These are phyloP conservation scores for Nasturtium officinale DNA, from an alignment of 345 rosid genomes.

Conservation along the genomic window DNA sequence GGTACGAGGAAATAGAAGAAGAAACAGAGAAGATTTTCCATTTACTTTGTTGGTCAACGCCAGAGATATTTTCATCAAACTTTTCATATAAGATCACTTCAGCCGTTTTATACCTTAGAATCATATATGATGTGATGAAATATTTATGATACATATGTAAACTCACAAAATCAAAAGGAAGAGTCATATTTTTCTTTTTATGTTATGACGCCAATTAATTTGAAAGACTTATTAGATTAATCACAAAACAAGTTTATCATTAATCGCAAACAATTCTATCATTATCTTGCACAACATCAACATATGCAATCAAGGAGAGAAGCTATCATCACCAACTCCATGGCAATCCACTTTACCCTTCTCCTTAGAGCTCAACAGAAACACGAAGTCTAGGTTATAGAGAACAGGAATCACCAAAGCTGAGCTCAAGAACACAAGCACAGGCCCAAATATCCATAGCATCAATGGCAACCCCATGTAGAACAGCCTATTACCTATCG, in stretches of 20 bases:
- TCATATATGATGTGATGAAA: too few relatives aligned
- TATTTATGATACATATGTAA: too few relatives aligned
- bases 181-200: too few relatives aligned
- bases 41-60: background rate
- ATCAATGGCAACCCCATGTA: slow-evolving; percentile 74
- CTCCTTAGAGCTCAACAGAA: slow-evolving; percentile 34
- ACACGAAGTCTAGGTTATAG: slow-evolving; percentile 73
- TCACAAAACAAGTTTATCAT: slow-evolving; percentile 14
- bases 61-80: background rate
- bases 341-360: slow-evolving; percentile 41
- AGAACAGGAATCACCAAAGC: slow-evolving; percentile 65
- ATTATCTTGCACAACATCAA: slow-evolving; percentile 14
- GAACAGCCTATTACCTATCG: slow-evolving; percentile 82
- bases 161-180: too few relatives aligned
- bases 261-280: slow-evolving; percentile 7
- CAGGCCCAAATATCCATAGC: slow-evolving; percentile 90
- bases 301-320: slow-evolving; percentile 24
- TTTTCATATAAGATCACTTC: background rate
- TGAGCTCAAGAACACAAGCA: slow-evolving; percentile 71
- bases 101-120: background rate
- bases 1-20: slow-evolving; percentile 21
- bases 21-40: slow-evolving; percentile 37
- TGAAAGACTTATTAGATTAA: background rate
- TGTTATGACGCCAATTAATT: too few relatives aligned
- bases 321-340: slow-evolving; percentile 29